Base-by-base conservation (phyloP, 441 rosid genomes). In the Gossypium schwendimanii region DNA sequence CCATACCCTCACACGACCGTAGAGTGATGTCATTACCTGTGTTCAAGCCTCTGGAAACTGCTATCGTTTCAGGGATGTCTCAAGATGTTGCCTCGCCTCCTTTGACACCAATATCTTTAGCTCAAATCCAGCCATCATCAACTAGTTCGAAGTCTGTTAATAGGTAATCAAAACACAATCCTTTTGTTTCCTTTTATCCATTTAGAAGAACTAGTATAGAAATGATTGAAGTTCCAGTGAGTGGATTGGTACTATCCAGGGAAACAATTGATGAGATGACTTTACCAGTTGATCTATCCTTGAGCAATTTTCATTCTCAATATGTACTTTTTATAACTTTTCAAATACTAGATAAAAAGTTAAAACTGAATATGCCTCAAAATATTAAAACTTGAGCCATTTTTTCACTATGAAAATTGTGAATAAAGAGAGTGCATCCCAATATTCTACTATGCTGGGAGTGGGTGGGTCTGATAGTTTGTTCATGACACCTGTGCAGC, bases 51-150 rank as follows among this genome's bases (percentile, higher is more conserved):
- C 9, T 49, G 3, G 81, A 82, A 70, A 77, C 78, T 57, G 66
- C 84, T 78, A 73, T 71, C 70, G 83, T 65, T 59, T 64, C 82
- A 63, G 85, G 80, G 82, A 75, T 78, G 64, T 62, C 78, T 74
- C 85, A 82, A 74, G 86, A 76, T 63, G 76, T 74, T 69, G 76
- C 76, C 41, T 89, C 98, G 8, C 97, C 95, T 59, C 89, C 94
- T n/a, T 71, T 91, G 71, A 83, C 94, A 47, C 92, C 98, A 36
- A 79, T 92, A 78, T 55, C 86, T 66, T 80, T 88, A 63, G 65
- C 84, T 20, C 79, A 36, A 74, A 66, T 21, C 74, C 79, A 64
- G 62, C 78, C 78, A 12, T 58, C 72, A 52, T 53, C 77, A 47
- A 68, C 77, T 61, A 72, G 64, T 76, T 77, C 65, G 28, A 57